Conservation (phyloP, 129 eudicot genomes). For the Pittosporum tobira region DNA sequence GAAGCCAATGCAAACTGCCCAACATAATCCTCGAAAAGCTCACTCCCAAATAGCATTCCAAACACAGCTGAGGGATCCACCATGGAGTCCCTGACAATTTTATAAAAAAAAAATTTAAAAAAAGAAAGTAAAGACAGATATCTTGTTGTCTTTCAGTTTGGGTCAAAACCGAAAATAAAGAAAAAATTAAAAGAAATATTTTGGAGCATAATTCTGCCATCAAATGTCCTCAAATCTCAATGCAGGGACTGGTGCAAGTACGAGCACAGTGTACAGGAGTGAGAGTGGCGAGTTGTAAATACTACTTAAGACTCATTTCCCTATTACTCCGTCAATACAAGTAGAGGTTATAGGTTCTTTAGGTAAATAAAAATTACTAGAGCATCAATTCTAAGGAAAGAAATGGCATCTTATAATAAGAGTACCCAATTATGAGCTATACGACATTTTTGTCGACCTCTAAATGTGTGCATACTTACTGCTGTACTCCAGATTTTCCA, state of each 20-base stretch:
- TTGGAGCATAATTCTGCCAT: neutral
- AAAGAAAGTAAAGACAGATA: neutral
- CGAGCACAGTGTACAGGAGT: neutral
- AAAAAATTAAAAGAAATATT: neutral
- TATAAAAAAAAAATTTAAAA: no score
- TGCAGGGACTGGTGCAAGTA: neutral
- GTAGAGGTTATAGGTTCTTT: no score
- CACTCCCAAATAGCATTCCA: constrained; percentile 52
- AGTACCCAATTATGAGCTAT: neutral
- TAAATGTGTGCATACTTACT: constrained; percentile 23
- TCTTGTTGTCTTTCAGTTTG: neutral
- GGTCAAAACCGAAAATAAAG: neutral
- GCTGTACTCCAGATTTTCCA: constrained; percentile 36
- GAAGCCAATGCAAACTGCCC: constrained; percentile 44
- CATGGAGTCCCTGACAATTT: constrained; percentile 37
- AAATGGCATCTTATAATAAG: neutral
- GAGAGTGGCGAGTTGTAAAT: neutral
- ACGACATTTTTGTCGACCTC: neutral
- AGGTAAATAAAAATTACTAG: no score
- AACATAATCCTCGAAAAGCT: constrained; percentile 38
- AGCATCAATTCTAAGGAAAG: neutral
- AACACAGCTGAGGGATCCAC: constrained; percentile 48
- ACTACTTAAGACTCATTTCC: neutral
- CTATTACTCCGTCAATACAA: neutral
- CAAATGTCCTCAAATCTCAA: neutral